Conservation (phyloP, 306 rosid species). For the Castanopsis chinensis region DNA sequence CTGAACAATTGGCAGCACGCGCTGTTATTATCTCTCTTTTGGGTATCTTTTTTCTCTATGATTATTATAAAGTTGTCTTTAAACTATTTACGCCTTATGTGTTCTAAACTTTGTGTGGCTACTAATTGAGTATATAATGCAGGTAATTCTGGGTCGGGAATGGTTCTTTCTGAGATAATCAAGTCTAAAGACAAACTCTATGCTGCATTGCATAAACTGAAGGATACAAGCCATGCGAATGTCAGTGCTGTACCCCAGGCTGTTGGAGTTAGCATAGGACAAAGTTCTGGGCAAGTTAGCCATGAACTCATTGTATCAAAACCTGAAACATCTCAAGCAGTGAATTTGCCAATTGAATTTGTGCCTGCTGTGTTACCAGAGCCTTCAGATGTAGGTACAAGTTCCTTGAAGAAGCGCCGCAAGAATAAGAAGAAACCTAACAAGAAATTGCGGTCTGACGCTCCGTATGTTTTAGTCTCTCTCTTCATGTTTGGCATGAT, state of each 20-base stretch:
- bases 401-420: constrained; percentile 34
- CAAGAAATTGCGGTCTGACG: constrained; percentile 30
- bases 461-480: constrained; percentile 34
- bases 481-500: neutral
- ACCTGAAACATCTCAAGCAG: constrained; percentile 9
- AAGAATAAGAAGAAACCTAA: constrained; percentile 42
- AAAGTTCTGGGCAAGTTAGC: neutral
- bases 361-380: constrained; percentile 23
- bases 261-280: constrained; percentile 3
- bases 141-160: constrained; percentile 32
- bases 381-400: constrained; percentile 12
- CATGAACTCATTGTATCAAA: constrained; percentile 25
- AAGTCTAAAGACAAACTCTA: constrained; percentile 37
- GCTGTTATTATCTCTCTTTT: constrained; percentile 42
- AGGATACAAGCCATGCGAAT: neutral
- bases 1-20: constrained; percentile 61
- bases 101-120: neutral
- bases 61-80: neutral
- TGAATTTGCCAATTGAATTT: constrained; percentile 22
- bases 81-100: neutral
- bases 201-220: constrained; percentile 18
- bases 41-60: constrained; percentile 37
- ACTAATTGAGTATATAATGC: constrained; percentile 15
- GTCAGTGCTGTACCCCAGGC: neutral
- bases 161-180: constrained; percentile 33